Percentiles rank a stretch among this genome's conserved stretches.
Conservation (phyloP, 495 filamentous ascomycete species). For the Geopyxis carbonaria region DNA sequence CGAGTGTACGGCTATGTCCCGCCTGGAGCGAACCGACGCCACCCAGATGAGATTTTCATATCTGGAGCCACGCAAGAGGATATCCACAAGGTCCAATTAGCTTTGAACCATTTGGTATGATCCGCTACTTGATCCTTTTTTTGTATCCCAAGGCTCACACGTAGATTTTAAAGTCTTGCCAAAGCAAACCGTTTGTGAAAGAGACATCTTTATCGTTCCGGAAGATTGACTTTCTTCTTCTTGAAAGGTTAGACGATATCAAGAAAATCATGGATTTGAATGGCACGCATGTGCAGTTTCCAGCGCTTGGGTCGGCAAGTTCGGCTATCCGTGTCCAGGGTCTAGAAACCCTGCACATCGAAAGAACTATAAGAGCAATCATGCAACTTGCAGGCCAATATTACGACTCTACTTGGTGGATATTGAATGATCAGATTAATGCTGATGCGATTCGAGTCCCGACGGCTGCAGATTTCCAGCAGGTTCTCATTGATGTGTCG, state of each 20-base stretch:
- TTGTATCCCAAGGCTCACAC: constrained; percentile 12
- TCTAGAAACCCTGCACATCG: constrained; percentile 76
- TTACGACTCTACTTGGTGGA: constrained; percentile 93
- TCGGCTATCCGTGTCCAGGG: constrained; percentile 76
- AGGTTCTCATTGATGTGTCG: constrained; percentile 89
- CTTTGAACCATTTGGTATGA: constrained; percentile 64
- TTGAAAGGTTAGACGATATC: constrained; percentile 84
- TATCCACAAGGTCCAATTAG: constrained; percentile 73
- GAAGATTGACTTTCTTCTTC: constrained; percentile 86
- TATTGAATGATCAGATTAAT: constrained; percentile 55
- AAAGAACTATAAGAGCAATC: constrained; percentile 82
- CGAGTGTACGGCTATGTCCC: constrained; percentile 77
- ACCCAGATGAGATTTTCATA: constrained; percentile 81
- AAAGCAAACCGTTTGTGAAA: constrained; percentile 72
- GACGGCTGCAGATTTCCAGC: constrained; percentile 55
- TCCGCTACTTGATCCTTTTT: background rate
- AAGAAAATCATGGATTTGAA: constrained; percentile 95
- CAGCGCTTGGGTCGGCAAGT: constrained; percentile 62
- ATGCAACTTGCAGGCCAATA: constrained; percentile 94
- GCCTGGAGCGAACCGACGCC: constrained; percentile 54
- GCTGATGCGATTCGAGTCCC: constrained; percentile 43
- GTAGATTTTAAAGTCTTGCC: constrained; percentile 23
- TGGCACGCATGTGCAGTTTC: constrained; percentile 82
- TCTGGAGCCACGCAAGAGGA: constrained; percentile 67
- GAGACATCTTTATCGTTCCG: constrained; percentile 66